Evolutionary conservation across 306 rosid species (phyloP), one percentile per base, ranked within the genome.

Genomic region (Cucurbita maxima): DNA sequence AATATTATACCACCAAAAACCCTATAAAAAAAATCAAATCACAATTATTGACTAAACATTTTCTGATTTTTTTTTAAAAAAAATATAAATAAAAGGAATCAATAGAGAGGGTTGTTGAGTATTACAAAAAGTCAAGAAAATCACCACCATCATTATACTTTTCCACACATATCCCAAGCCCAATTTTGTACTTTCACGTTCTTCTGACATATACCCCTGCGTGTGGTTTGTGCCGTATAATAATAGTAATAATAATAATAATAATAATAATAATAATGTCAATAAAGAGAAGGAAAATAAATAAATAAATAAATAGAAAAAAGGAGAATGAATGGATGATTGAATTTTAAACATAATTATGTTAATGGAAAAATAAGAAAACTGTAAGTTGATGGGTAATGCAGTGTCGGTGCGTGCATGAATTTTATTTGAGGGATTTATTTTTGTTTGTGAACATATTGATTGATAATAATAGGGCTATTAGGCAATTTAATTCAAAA

Each of bases 101-200:
- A 40, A 40, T 5, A 7, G 43, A 4, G 0, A 81, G 79, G 87
- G 87, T 82, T 47, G 91, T 83, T 85, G 84, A 82, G 78, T 83
- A 75, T 82, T 79, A 81, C 71, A 41, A 73, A 81, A 76, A 82
- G 77, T 76, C 56, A 70, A 64, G 61, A 79, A 51, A 81, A 79
- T 80, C 79, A 72, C 82, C 86, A 52, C 68, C 79, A 80, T 48
- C 76, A 36, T 57, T 72, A 40, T 57, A 37, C 83, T 74, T 50
- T 77, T 75, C 41, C 56, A 18, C 52, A 64, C 36, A 5, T 64
- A 41, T 40, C 52, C 52, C 71, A 72, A 71, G 71, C 58, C 82
- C 37, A 45, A 2, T 19, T 67, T 6, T 67, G 73, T 67, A 67
- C 55, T 67, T 67, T 67, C 73, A 44, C 73, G 7, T 22, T 67